Base-by-base conservation (phyloP, 2,329 filamentous ascomycete species). In the Diaporthe sp. region DNA sequence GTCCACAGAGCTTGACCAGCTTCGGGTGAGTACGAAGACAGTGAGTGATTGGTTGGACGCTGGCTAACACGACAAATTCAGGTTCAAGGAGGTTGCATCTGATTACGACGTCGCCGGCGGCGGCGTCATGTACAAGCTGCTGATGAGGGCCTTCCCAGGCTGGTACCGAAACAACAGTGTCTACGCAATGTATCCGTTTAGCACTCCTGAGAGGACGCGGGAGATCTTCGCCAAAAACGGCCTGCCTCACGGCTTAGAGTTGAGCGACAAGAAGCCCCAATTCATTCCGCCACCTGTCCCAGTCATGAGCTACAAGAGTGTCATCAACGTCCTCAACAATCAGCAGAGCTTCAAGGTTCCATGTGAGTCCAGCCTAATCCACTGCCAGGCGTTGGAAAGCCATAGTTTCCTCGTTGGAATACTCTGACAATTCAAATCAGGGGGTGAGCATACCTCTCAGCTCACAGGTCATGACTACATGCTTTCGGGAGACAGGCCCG, bases 101-200 rank as follows among this genome's bases (percentile, higher is more conserved):
- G 60, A 65, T 17, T 65, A 65, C 25, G 60, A 65, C 17, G 60
- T 65, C 15, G 60, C 60, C 25, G 60, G 60, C 2, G 60, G 60
- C 8, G 60, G 60, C 17, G 12, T 65, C 25, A 65, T 65, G 60
- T 65, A 47, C 25, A 65, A 65, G 25, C 25, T 65, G 6, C 4
- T 65, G 7, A 65, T 65, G 60, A 44, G 60, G 39, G 60, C 60
- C 39, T 65, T 65, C 25, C 60, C 39, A 65, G 39, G 60, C 17
- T 65, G 60, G 60, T 65, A 65, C 17, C 60, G 60, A 31, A 47
- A 13, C 60, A 65, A 65, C 39, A 65, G 39, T 31, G 25, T 65
- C 25, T 65, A 65, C 25, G 60, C 60, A 7, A 6, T 65, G 60
- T 65, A 65, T 31, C 60, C 60, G 8, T 65, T 65, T 17, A 47